Percentiles rank a stretch among this genome's conserved stretches.
Evolutionary conservation across 371 early-diverging fungal genomes (phyloP).

Genomic region (Batkoa obscura): DNA sequence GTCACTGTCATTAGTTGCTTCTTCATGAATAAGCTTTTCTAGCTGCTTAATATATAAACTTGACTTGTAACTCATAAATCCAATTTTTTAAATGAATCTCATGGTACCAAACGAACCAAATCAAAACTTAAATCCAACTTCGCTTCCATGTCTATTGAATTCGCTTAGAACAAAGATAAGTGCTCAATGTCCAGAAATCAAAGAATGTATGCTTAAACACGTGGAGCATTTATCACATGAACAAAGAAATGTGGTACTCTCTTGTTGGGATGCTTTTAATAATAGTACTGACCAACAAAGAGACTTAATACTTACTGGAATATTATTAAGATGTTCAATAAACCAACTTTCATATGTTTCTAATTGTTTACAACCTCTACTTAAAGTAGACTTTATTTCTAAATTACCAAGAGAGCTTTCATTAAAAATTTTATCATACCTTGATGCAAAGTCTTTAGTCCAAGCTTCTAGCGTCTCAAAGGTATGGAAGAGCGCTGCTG

Average conservation of each 20-base stretch:
- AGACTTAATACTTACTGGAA: conserved; percentile 37
- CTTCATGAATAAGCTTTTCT: no score
- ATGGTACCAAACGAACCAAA: no score
- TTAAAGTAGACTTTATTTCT: conserved; percentile 63
- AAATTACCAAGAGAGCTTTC: conserved; percentile 62
- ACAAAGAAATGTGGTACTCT: conserved; percentile 28
- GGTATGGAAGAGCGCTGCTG: conserved; percentile 59
- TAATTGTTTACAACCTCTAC: conserved; percentile 35
- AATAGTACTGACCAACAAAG: conserved; percentile 34
- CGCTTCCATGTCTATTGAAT: no score
- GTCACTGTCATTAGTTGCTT: no score
- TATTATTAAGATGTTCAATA: conserved; percentile 34
- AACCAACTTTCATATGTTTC: conserved; percentile 42
- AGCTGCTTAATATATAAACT: no score
- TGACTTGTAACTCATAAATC: no score
- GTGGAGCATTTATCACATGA: conserved; percentile 20
- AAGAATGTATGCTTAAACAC: conserved; percentile 13
- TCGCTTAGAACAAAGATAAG: no score
- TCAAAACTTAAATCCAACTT: no score
- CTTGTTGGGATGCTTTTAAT: conserved; percentile 36
- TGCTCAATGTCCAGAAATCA: neutral
- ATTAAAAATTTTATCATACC: conserved; percentile 54
- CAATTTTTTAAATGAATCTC: no score
- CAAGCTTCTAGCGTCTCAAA: conserved; percentile 72
- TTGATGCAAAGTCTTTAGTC: conserved; percentile 83